Conservation (phyloP, 352 stramenopile genomes). For the Pythium folliculosum region DNA sequence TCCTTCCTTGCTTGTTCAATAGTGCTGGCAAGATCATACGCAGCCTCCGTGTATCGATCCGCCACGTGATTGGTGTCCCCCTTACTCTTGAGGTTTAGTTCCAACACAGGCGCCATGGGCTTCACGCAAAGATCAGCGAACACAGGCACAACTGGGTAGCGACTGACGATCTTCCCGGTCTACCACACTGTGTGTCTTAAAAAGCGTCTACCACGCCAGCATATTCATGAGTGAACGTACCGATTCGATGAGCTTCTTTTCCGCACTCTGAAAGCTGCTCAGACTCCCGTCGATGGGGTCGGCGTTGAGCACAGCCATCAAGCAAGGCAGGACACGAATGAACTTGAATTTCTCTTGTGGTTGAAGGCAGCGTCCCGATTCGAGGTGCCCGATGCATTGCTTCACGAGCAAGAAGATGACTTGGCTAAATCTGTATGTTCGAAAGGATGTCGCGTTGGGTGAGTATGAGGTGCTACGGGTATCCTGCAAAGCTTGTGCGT, state of each 20-base stretch:
- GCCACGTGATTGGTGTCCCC: neutral
- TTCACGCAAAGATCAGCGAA: constrained; percentile 53
- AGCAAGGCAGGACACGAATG: constrained; percentile 48
- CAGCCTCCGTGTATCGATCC: constrained; percentile 16
- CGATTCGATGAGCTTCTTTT: constrained; percentile 59
- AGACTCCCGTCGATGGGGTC: constrained; percentile 26
- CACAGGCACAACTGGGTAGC: constrained; percentile 53
- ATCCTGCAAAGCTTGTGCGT: neutral
- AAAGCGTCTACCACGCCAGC: neutral
- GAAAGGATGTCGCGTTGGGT: neutral
- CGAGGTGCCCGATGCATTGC: constrained; percentile 48
- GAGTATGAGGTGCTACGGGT: too few relatives aligned
- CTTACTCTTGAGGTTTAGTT: constrained; percentile 28
- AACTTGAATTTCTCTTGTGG: constrained; percentile 53
- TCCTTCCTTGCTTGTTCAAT: constrained; percentile 25
- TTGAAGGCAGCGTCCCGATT: constrained; percentile 36
- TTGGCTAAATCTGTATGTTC: constrained; percentile 48
- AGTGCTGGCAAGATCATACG: constrained; percentile 16
- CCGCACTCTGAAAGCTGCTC: constrained; percentile 33
- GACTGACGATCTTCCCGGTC: constrained; percentile 43
- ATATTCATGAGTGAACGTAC: constrained; percentile 31
- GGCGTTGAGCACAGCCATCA: constrained; percentile 52
- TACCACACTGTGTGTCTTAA: constrained; percentile 11
- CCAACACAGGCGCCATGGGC: constrained; percentile 28
- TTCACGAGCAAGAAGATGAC: constrained; percentile 60